Base-by-base conservation (phyloP, 768 basidiomycete species). In the Lyophyllum shimeji region DNA sequence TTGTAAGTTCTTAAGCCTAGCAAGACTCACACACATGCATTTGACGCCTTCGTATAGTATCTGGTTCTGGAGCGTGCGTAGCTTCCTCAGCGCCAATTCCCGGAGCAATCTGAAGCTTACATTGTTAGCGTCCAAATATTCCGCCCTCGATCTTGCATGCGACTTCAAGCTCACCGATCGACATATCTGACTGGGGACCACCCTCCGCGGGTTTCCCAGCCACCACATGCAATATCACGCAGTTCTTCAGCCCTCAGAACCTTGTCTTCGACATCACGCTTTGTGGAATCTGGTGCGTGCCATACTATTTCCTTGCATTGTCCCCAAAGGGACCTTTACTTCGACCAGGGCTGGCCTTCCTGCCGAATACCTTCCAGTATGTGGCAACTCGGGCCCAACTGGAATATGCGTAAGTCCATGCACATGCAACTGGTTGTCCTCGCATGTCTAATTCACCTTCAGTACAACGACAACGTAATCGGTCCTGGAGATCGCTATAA, bases 191-290 rank as follows among this genome's bases (percentile, higher is more conserved):
- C 24, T 81, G 78, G 78, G 80, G 79, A 1, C 58, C 68, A 15
- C 78, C 79, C 1, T 68, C 74, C 1, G 74, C 76, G 1, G 72
- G 67, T 57, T 79, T 71, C 52, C 76, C 74, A 0, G 64, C 73
- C 5, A 65, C 69, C 1, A 61, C 69, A 4, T 79, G 79, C 61
- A 69, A 79, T 56, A 76, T 79, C 21, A 65, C 69, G 9, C 55
- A 70, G 29, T 77, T 69, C 60, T 80, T 81, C 55, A 63, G 71
- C 20, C 71, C 74, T 3, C 82, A 83, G 63, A 74, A 76, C 37
- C 66, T 84, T 2, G 71, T 83, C 6, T 58, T 84, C 6, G 77
- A 81, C 59, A 83, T 83, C 62, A 82, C 82, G 0, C 75, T 84
- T 12, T 81, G 84, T 67, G 76, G 82, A 55, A 56, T 62, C 25